Evolutionary conservation across 257 asterid species (phyloP).

Genomic region (Plectranthus barbatus): DNA sequence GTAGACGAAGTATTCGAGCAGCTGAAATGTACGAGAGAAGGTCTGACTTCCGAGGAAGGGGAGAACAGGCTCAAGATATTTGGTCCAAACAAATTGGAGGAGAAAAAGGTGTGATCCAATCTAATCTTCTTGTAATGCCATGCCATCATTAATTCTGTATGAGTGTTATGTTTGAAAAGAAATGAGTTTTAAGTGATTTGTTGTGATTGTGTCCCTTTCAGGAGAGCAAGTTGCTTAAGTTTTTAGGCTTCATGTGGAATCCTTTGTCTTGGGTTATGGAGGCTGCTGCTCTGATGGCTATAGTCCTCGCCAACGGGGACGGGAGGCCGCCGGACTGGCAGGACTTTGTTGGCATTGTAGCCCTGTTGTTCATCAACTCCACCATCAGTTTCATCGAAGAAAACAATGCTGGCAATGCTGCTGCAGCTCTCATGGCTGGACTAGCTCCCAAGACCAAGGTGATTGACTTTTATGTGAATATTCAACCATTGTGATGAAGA

Average conservation of each 20-base stretch:
- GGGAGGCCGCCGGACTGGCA: conserved; percentile 83
- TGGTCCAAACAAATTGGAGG: conserved; percentile 89
- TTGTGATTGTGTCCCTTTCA: conserved; percentile 4
- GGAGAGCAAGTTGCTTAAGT: conserved; percentile 86
- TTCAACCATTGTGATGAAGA: too few species aligned
- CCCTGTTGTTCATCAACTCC: conserved; percentile 74
- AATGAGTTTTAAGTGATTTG: neutral
- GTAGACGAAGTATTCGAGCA: conserved; percentile 90
- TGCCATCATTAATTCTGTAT: too few species aligned
- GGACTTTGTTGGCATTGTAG: conserved; percentile 75
- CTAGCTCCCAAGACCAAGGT: conserved; percentile 94
- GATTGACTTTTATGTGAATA: neutral
- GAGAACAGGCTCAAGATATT: conserved; percentile 66
- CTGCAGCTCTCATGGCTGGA: conserved; percentile 95
- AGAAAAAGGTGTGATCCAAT: conserved; percentile 49
- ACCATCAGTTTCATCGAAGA: conserved; percentile 86
- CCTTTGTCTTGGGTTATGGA: conserved; percentile 97
- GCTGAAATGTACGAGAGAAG: conserved; percentile 71
- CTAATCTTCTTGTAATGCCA: too few species aligned
- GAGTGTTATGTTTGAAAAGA: neutral
- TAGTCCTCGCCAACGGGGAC: conserved; percentile 69
- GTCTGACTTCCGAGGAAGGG: conserved; percentile 61
- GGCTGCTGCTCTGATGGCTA: conserved; percentile 91
- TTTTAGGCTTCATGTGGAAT: conserved; percentile 95
- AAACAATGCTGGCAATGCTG: conserved; percentile 91